Evolutionary conservation across 257 asterid genomes (phyloP), one percentile per base, ranked within the genome.

Genomic region (Gentiana dahurica): DNA sequence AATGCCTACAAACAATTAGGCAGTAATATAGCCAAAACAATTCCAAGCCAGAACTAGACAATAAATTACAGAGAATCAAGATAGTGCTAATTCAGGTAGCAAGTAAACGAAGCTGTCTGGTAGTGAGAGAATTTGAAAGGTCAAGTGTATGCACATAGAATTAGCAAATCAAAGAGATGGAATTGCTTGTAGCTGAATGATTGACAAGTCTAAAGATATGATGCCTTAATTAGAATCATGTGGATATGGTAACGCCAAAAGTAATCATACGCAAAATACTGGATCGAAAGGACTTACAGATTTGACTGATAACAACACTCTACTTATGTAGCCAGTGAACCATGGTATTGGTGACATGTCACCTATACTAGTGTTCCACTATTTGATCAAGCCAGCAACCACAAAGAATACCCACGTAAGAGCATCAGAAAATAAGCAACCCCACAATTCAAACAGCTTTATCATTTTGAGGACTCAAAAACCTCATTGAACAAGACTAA

Each of bases 241-340:
- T 4, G 10, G 10, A 37, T 3, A 34, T 10, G 24, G 8, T 33
- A 64, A 41, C 12, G 8, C 10, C 4, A 36, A 43, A 58, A 53
- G 34, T 36, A 38, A 12, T 9, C 8, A 45, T 7, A 44, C 33
- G 12, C 7, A 15, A 36, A 32, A 0, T 53, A 36, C 35, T 11
- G 50, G 57, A 44, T 36, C 36, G 38, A 68, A 66, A 66, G 50
- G 54, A 65, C 86, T 81, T 71, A 82, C 95, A 59, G 44, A 74
- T 73, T 66, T 72, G 54, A 54, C 59, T 54, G 60, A 67, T 50
- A 54, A 62, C 64, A 44, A 56, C 68, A 49, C 53, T 43, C 60
- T 61, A 77, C 73, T 66, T 68, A 63, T 65, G 67, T 72, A 68
- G 65, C 24, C 56, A 56, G 54, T 59, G 0, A 5, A 3, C 57